Base-by-base conservation (phyloP, 257 asterid species). In the Avicennia marina region DNA sequence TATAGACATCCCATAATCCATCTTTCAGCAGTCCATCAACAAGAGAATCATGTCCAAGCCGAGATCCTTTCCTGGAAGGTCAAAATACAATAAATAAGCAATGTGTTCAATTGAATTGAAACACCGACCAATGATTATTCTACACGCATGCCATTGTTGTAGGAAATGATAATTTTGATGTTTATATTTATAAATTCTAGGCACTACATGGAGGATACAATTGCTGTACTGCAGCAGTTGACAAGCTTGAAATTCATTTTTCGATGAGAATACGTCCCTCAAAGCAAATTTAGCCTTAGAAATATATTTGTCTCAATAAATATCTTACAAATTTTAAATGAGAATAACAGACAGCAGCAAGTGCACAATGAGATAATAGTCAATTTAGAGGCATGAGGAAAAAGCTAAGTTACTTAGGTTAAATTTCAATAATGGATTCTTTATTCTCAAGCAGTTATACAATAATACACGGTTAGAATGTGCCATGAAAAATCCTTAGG, bases 21-120 rank as follows among this genome's bases (percentile, higher is more conserved):
- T 93, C 99, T 77, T 89, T 93, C 64, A 93, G 52, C 99, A 93
- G 86, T 69, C 99, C 99, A 76, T 93, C 99, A 72, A 93, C 94
- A 58, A 93, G 85, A 56, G 97, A 67, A 72, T 93, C 99, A 42
- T 93, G 96, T 62, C 99, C 99, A 53, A 86, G 94, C 42, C 99
- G 85, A 65, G 97, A 93, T 27, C 99, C 99, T 76, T 93, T 93
- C 81, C 97, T 93, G 82, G 32, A 78, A 75, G 25, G 32, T 42
- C 50, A 44, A 49, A 47, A 43, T 39, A 59, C 72, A 72, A 32
- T 27, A 46, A 33, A 42, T 36, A 58, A 49, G 21, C 15, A 40
- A 47, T 18, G 24, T 25, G 15, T 41, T 64, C 45, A 60, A 17
- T 36, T 29, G 39, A 7, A 34, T 21, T 19, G 46, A 12, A 53